Base-by-base conservation (phyloP, 768 basidiomycete genomes). In the Rhizopogon vulgaris region DNA sequence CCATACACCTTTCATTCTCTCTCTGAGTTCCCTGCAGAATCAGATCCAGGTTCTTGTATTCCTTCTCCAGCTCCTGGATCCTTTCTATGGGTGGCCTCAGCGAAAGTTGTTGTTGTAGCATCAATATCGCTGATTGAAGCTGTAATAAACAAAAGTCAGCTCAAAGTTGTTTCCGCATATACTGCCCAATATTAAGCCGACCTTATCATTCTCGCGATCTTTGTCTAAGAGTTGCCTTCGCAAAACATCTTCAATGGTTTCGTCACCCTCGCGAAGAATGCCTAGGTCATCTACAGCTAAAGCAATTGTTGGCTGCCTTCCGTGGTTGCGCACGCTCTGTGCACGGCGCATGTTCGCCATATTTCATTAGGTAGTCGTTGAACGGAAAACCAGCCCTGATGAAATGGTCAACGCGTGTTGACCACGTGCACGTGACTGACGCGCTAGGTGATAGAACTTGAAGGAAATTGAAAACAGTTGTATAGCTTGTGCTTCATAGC, bases 1-100 rank as follows among this genome's bases (percentile, higher is more conserved):
- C 74, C 90, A 92, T 91, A 56, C 84, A 86, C 45, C 85, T 75
- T 58, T 91, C 89, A 60, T 93, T 93, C 71, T 93, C 90, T 46
- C 88, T 72, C 56, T 90, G 88, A 0, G 90, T 91, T 0, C 89
- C 90, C 53, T 87, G 80, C 0, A 90, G 68, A 3, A 92, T 71
- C 15, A 92, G 71, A 37, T 90, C 90, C 1, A 90, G 71, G 52
- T 87, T 85, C 58, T 81, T 81, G 59, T 83, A 82, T 57, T 91
- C 90, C 60, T 80, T 83, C 65, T 85, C 75, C 30, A 90, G 67
- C 34, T 74, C 75, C 53, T 87, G 82, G 25, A 91, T 72, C 0
- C 70, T 70, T 55, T 90, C 86, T 36, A 84, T 53, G 4, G 88
- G 81, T 11, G 89, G 89, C 11, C 89, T 75, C 48, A 82, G 72